A percentile compares a stretch with the other conserved stretches of the same genome.
Conservation (phyloP, 2,329 filamentous ascomycete genomes). For the Salinomyces thailandicus region DNA sequence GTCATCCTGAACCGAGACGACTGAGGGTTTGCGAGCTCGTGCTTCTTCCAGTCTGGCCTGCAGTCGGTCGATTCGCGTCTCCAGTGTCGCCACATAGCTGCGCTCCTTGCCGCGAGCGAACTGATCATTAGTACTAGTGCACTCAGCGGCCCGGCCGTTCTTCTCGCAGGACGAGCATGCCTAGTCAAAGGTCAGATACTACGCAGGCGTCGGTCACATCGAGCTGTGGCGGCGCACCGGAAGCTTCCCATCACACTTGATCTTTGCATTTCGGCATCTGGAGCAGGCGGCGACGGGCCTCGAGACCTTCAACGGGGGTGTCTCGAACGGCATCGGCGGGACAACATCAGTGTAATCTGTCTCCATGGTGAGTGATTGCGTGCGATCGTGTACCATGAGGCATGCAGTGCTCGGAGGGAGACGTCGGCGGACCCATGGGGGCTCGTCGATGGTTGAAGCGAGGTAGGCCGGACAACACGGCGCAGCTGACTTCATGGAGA, state of each 20-base stretch:
- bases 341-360: constrained; percentile 19
- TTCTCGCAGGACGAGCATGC: constrained; percentile 93
- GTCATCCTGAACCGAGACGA: constrained; percentile 54
- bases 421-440: no score
- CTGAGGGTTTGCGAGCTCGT: constrained; percentile 61
- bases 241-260: constrained; percentile 95
- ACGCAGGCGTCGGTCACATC: no score
- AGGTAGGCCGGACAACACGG: no score
- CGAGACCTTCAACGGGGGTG: constrained; percentile 60
- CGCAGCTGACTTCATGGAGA: no score
- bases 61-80: constrained; percentile 78
- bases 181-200: constrained; percentile 6
- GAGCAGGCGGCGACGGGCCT: constrained; percentile 71
- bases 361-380: constrained; percentile 12
- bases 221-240: no score
- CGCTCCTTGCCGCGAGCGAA: constrained; percentile 92
- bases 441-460: no score
- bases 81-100: constrained; percentile 93
- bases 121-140: constrained; percentile 89
- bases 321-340: constrained; percentile 37
- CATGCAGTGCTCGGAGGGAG: no score
- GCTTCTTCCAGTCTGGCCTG: constrained; percentile 60
- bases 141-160: constrained; percentile 74
- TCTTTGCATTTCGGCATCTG: constrained; percentile 80
- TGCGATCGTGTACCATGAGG: no score